phyloP scores from a whole-genome alignment of 306 rosid genomes.

The Alnus rubra region DNA sequence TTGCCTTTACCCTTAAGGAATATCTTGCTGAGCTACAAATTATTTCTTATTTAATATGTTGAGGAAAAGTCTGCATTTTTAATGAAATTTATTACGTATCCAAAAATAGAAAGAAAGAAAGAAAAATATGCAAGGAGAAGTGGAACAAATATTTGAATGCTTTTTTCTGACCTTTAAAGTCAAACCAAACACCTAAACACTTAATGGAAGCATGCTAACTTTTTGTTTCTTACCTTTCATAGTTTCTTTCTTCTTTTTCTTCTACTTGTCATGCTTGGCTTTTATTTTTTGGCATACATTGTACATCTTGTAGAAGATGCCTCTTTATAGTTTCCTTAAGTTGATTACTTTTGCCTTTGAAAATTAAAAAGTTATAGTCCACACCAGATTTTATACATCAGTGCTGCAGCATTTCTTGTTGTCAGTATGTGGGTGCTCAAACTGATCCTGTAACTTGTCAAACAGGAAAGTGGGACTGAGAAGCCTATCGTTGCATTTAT shows the following conservation, averaged over 20 bases:
- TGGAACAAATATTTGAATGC: background rate
- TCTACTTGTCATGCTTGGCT: background rate
- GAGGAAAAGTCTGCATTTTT: background rate
- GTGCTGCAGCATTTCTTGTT: constrained; percentile 1
- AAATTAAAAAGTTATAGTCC: background rate
- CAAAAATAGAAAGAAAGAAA: background rate
- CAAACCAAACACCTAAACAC: background rate
- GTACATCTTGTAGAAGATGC: background rate
- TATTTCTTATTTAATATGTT: background rate
- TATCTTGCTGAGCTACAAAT: background rate
- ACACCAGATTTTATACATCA: background rate
- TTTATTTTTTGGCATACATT: background rate
- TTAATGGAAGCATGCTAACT: background rate
- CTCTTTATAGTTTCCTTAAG: background rate
- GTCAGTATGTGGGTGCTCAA: constrained; percentile 10
- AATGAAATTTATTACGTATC: background rate
- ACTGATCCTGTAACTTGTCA: constrained; percentile 21
- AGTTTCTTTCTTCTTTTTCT: background rate
- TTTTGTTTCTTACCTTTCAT: background rate
- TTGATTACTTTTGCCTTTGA: background rate
- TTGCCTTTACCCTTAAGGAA: background rate
- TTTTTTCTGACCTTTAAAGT: background rate
- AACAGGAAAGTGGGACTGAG: constrained; percentile 96
- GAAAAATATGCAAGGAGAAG: background rate
- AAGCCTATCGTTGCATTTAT: constrained; percentile 93